These are phyloP conservation scores for Aspergillus tamarii DNA, from an alignment of 2,329 filamentous ascomycete genomes.

Conservation along the genomic window DNA sequence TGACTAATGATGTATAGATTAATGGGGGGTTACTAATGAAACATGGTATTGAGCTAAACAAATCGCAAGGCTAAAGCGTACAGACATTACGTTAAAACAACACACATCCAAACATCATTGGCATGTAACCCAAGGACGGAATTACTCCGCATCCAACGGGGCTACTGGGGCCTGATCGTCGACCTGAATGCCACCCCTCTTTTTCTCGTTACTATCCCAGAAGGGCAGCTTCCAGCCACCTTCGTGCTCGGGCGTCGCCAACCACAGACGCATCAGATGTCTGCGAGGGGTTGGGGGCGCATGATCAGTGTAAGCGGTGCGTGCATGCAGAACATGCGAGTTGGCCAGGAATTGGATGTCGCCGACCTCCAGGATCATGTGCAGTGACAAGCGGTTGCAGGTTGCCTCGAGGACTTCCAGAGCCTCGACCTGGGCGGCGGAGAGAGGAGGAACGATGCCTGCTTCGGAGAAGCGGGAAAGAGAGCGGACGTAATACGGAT, in stretches of 20 bases:
- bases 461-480: slow-evolving; percentile 72
- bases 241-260: slow-evolving; percentile 78
- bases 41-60: slow-evolving; percentile 15
- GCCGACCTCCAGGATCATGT: slow-evolving; percentile 84
- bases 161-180: slow-evolving; percentile 76
- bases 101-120: slow-evolving; percentile 1
- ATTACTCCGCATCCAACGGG: slow-evolving; percentile 75
- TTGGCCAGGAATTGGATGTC: slow-evolving; percentile 89
- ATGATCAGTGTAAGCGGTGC: slow-evolving; percentile 77
- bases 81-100: slow-evolving; percentile 11
- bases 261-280: slow-evolving; percentile 82
- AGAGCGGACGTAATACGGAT: slow-evolving; percentile 83
- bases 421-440: slow-evolving; percentile 69
- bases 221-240: slow-evolving; percentile 86
- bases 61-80: slow-evolving; percentile 5
- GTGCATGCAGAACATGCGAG: slow-evolving; percentile 76
- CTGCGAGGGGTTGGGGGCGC: slow-evolving; percentile 70
- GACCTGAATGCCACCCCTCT: slow-evolving; percentile 86
- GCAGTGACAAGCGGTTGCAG: slow-evolving; percentile 71
- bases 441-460: slow-evolving; percentile 74
- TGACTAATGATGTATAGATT: slow-evolving; percentile 7
- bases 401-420: slow-evolving; percentile 73
- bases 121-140: not conserved
- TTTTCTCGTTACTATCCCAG: slow-evolving; percentile 79
- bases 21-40: slow-evolving; percentile 5